phyloP scores from a whole-genome alignment of 345 rosid genomes.

The Eucalyptus sideroxylon region DNA sequence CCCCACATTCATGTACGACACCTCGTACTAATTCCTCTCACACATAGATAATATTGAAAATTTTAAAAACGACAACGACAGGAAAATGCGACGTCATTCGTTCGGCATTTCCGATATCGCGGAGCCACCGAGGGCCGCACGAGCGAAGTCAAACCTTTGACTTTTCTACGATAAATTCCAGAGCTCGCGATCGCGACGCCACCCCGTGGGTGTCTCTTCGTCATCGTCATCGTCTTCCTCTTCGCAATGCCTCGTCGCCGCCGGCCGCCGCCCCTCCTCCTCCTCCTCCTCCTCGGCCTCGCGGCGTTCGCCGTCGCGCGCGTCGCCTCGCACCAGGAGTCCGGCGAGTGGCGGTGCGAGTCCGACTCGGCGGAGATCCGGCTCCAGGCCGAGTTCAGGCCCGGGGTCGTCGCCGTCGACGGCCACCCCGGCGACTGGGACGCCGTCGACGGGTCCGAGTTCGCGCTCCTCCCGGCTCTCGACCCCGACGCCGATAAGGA shows the following conservation, averaged over 20 bases:
- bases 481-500: conserved; percentile 82
- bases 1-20: not conserved
- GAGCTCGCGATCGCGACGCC: not conserved
- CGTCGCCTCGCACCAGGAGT: conserved; percentile 64
- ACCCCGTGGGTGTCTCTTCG: not conserved
- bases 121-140: not conserved
- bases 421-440: conserved; percentile 87
- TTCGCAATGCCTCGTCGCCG: not conserved
- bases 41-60: not conserved
- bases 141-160: not conserved
- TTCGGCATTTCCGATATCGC: not conserved
- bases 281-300: not conserved
- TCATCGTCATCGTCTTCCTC: not conserved
- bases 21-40: not conserved
- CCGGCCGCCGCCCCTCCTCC: not conserved
- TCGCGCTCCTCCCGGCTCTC: conserved; percentile 82
- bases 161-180: not conserved
- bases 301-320: not conserved
- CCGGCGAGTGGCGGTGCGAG: conserved; percentile 87
- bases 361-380: conserved; percentile 40
- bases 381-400: conserved; percentile 52
- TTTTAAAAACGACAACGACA: not conserved
- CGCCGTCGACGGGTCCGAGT: conserved; percentile 62
- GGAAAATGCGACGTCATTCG: not conserved
- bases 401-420: conserved; percentile 77